phyloP scores from a whole-genome alignment of 2,329 filamentous ascomycete genomes.

The Xylaria sp. region DNA sequence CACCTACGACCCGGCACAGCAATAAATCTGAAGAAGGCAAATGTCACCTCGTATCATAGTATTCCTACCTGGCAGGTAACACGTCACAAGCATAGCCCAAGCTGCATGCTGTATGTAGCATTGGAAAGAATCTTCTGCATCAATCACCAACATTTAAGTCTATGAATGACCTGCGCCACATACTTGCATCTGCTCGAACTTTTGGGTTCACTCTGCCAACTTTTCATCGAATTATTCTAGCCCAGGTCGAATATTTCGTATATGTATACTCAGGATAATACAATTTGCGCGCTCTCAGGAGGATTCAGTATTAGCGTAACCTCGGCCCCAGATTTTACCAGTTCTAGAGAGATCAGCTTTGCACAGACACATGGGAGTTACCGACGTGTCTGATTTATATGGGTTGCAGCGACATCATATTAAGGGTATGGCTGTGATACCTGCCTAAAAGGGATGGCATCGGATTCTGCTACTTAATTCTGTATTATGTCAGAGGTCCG shows the following conservation, averaged over 20 bases:
- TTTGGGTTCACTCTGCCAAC: background rate
- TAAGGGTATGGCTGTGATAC: background rate
- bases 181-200: background rate
- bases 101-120: background rate
- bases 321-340: constrained; percentile 7
- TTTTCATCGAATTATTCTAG: background rate
- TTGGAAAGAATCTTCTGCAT: background rate
- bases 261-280: background rate
- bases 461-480: background rate
- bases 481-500: background rate
- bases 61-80: background rate
- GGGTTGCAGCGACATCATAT: background rate
- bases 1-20: background rate
- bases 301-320: background rate
- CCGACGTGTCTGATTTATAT: background rate
- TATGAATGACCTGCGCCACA: background rate
- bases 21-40: background rate
- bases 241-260: background rate
- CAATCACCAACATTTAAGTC: constrained; percentile 14
- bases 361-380: background rate
- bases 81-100: background rate
- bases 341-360: constrained; percentile 17
- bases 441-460: constrained; percentile 10
- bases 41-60: background rate
- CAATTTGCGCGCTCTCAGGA: background rate